These are phyloP conservation scores for Pseudocercospora crystallina DNA, from an alignment of 2,329 filamentous ascomycete species.

Conservation along the genomic window DNA sequence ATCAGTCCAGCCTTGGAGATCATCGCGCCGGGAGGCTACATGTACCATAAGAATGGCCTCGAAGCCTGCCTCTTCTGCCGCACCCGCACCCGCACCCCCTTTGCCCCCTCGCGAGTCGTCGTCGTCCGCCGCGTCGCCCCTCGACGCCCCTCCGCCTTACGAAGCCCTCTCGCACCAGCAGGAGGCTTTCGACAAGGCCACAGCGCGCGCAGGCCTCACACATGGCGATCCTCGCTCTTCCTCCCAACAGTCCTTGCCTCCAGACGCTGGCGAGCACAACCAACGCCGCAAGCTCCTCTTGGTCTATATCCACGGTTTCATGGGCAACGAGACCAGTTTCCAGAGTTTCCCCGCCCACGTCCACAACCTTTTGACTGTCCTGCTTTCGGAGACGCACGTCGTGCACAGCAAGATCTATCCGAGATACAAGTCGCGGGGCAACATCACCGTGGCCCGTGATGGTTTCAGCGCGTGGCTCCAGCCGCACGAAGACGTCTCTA, in stretches of 20 bases:
- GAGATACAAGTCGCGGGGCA: conserved; percentile 72
- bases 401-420: conserved; percentile 87
- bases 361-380: conserved; percentile 68
- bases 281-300: conserved; percentile 64
- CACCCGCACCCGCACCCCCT: conserved; percentile 1
- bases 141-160: conserved; percentile 21
- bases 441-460: conserved; percentile 71
- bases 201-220: conserved; percentile 7
- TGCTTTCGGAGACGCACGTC: conserved; percentile 69
- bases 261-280: conserved; percentile 33
- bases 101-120: conserved; percentile 1
- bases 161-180: conserved; percentile 19
- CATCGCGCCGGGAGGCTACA: no score
- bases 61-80: no score
- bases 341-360: conserved; percentile 84
- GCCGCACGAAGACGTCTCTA: conserved; percentile 70
- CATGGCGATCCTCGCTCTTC: conserved; percentile 44
- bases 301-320: conserved; percentile 86
- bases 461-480: conserved; percentile 81
- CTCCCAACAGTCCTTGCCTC: conserved; percentile 48
- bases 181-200: conserved; percentile 19
- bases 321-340: conserved; percentile 85
- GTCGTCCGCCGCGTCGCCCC: conserved; percentile 6
- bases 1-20: not conserved
- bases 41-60: no score